Evolutionary conservation across 768 basidiomycete genomes (phyloP).

Genomic region (Tricholoma sp.): DNA sequence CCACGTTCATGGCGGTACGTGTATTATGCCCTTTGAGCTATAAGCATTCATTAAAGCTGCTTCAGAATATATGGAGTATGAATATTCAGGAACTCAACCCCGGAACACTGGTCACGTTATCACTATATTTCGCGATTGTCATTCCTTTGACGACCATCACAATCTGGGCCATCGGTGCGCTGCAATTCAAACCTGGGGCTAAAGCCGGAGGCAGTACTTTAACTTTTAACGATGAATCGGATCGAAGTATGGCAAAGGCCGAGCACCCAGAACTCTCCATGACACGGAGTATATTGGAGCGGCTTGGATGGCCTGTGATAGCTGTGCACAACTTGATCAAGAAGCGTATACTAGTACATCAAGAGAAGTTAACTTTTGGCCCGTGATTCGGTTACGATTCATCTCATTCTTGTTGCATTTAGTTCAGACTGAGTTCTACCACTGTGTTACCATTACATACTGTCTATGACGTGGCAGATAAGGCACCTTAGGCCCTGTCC

Average conservation of each 20-base stretch:
- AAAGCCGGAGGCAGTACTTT: background rate
- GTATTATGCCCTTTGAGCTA: background rate
- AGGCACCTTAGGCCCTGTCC: too few species aligned
- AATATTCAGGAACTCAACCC: conserved; percentile 42
- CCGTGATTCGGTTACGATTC: background rate
- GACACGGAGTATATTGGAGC: conserved; percentile 7
- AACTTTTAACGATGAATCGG: background rate
- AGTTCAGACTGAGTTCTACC: too few species aligned
- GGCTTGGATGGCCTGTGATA: conserved; percentile 13
- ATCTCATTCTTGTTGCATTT: too few species aligned
- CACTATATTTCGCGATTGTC: conserved; percentile 32
- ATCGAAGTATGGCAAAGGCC: background rate
- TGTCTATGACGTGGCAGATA: too few species aligned
- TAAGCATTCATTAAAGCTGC: background rate
- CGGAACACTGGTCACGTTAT: conserved; percentile 23
- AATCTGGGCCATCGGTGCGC: conserved; percentile 41
- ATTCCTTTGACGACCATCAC: conserved; percentile 40
- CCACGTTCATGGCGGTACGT: conserved; percentile 42
- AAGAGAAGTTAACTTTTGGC: background rate
- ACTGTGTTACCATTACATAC: too few species aligned
- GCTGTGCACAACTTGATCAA: conserved; percentile 2
- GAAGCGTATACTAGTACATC: background rate
- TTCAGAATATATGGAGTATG: conserved; percentile 52
- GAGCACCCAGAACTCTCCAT: conserved; percentile 1
- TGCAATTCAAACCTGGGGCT: conserved; percentile 27